Percentiles rank a stretch among this genome's conserved stretches.
These are phyloP conservation scores for Phaseolus coccineus DNA, from an alignment of 331 rosid genomes.

Conservation along the genomic window DNA sequence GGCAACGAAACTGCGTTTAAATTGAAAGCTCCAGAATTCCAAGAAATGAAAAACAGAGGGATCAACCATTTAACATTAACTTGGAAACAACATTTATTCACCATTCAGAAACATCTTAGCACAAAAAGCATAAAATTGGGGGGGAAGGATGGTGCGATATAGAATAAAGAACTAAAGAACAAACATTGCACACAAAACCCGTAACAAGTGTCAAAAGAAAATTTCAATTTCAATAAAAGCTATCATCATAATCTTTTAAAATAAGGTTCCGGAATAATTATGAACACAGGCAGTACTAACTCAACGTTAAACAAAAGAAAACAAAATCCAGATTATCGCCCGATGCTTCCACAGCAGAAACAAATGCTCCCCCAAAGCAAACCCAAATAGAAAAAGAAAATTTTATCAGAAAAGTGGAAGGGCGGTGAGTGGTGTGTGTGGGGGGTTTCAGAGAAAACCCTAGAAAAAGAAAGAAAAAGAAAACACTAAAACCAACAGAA, in stretches of 20 bases:
- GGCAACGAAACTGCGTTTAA: not conserved
- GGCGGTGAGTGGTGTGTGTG: not conserved
- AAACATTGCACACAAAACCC: not conserved
- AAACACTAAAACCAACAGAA: not conserved
- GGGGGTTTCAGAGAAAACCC: slow-evolving; percentile 45
- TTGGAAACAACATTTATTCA: not conserved
- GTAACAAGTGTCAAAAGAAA: not conserved
- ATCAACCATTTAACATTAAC: not conserved
- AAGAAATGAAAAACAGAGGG: too few species aligned
- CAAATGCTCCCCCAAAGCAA: not conserved
- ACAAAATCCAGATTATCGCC: not conserved
- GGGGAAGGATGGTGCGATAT: not conserved
- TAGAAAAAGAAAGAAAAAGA: slow-evolving; percentile 42
- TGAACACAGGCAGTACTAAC: not conserved
- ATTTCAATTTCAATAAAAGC: not conserved
- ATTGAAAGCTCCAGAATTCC: not conserved
- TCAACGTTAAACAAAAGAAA: slow-evolving; percentile 5
- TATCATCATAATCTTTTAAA: slow-evolving; percentile 11
- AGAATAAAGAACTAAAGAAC: not conserved
- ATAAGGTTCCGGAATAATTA: not conserved
- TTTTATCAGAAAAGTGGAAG: not conserved
- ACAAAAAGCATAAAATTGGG: not conserved
- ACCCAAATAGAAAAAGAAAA: slow-evolving; percentile 9
- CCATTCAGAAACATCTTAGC: not conserved
- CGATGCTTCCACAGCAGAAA: not conserved